A percentile compares a stretch with the other conserved stretches of the same genome.
phyloP scores from a whole-genome alignment of 176 grass and related monocot genomes.

The Aechmea fasciata region DNA sequence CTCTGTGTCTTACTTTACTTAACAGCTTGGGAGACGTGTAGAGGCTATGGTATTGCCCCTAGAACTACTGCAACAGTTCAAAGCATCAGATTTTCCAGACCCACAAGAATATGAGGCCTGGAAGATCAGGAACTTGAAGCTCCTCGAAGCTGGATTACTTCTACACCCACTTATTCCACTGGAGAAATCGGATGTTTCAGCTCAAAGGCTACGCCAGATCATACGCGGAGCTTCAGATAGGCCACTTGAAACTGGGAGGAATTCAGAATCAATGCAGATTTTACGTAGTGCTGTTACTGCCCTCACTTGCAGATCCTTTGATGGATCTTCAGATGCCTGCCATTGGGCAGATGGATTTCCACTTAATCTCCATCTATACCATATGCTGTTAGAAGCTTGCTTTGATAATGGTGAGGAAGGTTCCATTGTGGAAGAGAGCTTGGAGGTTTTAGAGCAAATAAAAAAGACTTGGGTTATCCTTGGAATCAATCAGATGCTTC shows the following conservation, averaged over 20 bases:
- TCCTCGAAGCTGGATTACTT: constrained; percentile 85
- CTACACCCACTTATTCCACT: constrained; percentile 65
- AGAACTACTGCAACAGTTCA: constrained; percentile 94
- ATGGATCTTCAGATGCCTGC: constrained; percentile 77
- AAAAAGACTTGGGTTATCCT: constrained; percentile 96
- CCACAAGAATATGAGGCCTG: constrained; percentile 69
- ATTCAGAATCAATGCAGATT: constrained; percentile 83
- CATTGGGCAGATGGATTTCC: constrained; percentile 98
- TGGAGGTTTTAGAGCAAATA: constrained; percentile 88
- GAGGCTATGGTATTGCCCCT: constrained; percentile 90
- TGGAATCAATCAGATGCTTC: constrained; percentile 78
- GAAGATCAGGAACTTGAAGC: constrained; percentile 68
- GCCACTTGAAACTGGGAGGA: constrained; percentile 82
- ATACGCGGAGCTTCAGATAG: constrained; percentile 56
- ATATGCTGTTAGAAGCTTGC: constrained; percentile 91
- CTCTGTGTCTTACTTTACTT: constrained; percentile 3
- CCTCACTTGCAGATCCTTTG: constrained; percentile 56
- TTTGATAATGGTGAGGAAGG: constrained; percentile 70
- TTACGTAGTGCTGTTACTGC: constrained; percentile 72
- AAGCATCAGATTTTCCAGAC: constrained; percentile 79
- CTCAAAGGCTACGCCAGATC: constrained; percentile 71
- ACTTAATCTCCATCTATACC: constrained; percentile 83
- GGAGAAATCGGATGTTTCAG: constrained; percentile 58
- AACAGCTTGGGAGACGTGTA: constrained; percentile 66
- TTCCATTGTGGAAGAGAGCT: constrained; percentile 87